Conservation (phyloP, 2,329 filamentous ascomycete genomes). For the Pseudocercospora fuligena region DNA sequence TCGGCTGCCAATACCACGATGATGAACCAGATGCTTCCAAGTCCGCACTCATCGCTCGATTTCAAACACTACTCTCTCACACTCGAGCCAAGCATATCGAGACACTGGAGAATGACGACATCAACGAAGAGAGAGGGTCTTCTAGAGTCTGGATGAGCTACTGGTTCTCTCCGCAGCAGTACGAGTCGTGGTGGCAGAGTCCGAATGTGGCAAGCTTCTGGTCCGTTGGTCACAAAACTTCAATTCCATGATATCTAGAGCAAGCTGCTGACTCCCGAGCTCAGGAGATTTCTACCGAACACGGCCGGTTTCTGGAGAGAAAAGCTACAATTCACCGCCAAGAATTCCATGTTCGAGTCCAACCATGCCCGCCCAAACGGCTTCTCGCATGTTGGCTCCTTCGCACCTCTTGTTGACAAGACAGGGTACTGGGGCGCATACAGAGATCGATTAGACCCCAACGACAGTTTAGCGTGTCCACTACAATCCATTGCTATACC, state of each 20-base stretch:
- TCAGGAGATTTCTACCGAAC: background rate
- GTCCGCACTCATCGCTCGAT: background rate
- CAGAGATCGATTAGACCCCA: conserved; percentile 2
- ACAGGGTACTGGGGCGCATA: conserved; percentile 15
- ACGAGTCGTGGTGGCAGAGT: conserved; percentile 5
- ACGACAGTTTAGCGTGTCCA: background rate
- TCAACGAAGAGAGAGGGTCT: background rate
- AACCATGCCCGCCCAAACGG: background rate
- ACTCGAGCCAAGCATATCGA: background rate
- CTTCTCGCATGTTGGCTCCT: background rate
- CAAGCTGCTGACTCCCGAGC: background rate
- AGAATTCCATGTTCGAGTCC: conserved; percentile 3
- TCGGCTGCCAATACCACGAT: conserved; percentile 5
- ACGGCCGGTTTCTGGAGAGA: conserved; percentile 6
- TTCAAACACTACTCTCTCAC: background rate
- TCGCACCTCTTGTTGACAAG: conserved; percentile 2
- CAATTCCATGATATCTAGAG: background rate
- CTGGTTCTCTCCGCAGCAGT: background rate
- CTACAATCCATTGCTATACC: background rate
- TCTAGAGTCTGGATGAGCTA: conserved; percentile 4
- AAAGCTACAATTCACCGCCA: background rate
- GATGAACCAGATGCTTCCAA: background rate
- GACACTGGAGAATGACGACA: background rate
- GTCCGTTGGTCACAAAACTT: background rate
- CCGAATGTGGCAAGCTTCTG: background rate